Evolutionary conservation across 495 filamentous ascomycete species (phyloP).

Genomic region (Apiosordaria backusii): DNA sequence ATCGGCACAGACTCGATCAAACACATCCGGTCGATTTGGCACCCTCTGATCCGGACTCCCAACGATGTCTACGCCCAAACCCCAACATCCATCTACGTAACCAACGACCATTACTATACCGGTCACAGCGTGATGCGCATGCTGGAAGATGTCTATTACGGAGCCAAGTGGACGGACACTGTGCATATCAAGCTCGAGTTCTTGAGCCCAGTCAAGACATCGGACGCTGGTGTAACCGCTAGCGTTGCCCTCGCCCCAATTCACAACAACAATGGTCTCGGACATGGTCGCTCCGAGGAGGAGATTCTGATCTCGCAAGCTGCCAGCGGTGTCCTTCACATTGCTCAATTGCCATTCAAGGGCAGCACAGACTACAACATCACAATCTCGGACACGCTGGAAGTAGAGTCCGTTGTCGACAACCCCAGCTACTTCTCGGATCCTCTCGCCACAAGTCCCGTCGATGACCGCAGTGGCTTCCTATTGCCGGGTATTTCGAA

Average conservation of each 20-base stretch:
- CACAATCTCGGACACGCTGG: conserved; percentile 40
- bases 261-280: conserved; percentile 57
- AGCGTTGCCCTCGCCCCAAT: conserved; percentile 41
- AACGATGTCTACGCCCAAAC: conserved; percentile 56
- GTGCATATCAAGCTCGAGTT: conserved; percentile 30
- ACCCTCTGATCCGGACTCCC: conserved; percentile 52
- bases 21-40: conserved; percentile 45
- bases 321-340: conserved; percentile 31
- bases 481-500: conserved; percentile 49
- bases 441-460: conserved; percentile 48
- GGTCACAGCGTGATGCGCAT: conserved; percentile 42
- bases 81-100: conserved; percentile 52
- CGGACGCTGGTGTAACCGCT: conserved; percentile 39
- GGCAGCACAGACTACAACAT: conserved; percentile 39
- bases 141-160: conserved; percentile 38
- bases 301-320: conserved; percentile 49
- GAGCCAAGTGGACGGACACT: conserved; percentile 34
- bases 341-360: conserved; percentile 31
- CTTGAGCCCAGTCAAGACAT: conserved; percentile 13
- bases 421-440: conserved; percentile 56
- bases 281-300: conserved; percentile 43
- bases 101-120: conserved; percentile 58
- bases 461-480: conserved; percentile 54
- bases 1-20: conserved; percentile 31
- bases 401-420: conserved; percentile 48